These are phyloP conservation scores for Fistulina hepatica DNA, from an alignment of 1,284 basidiomycete genomes.

Conservation along the genomic window DNA sequence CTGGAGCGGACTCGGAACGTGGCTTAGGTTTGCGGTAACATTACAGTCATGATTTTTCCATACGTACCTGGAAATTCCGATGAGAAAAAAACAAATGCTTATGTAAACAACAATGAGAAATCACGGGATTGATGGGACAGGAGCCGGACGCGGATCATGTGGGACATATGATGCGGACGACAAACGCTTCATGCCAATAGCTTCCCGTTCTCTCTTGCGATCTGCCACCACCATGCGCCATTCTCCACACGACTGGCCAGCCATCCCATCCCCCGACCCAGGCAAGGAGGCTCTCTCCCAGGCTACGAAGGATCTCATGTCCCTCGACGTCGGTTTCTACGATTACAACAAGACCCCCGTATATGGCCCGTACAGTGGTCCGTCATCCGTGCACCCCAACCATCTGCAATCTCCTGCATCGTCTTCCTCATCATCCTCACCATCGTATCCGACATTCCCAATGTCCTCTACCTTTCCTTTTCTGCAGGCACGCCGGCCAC, in stretches of 20 bases:
- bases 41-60: no score
- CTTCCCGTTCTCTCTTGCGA: no score
- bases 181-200: no score
- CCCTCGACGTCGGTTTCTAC: slow-evolving; percentile 11
- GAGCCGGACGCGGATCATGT: no score
- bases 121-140: no score
- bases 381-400: background rate
- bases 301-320: slow-evolving; percentile 17
- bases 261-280: slow-evolving; percentile 1
- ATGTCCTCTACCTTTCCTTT: slow-evolving; percentile 1
- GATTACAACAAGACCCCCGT: background rate
- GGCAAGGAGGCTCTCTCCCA: slow-evolving; percentile 11
- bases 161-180: no score
- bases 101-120: no score
- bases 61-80: no score
- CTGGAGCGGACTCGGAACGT: no score
- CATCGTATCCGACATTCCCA: background rate
- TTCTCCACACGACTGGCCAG: background rate
- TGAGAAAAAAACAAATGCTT: no score
- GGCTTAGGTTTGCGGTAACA: no score
- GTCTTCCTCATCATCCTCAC: background rate
- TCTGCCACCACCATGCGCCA: no score
- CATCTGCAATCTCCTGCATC: background rate
- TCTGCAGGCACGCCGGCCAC: slow-evolving; percentile 2
- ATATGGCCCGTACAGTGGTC: background rate